Conservation (phyloP, 306 rosid species). For the Fagus crenata region DNA sequence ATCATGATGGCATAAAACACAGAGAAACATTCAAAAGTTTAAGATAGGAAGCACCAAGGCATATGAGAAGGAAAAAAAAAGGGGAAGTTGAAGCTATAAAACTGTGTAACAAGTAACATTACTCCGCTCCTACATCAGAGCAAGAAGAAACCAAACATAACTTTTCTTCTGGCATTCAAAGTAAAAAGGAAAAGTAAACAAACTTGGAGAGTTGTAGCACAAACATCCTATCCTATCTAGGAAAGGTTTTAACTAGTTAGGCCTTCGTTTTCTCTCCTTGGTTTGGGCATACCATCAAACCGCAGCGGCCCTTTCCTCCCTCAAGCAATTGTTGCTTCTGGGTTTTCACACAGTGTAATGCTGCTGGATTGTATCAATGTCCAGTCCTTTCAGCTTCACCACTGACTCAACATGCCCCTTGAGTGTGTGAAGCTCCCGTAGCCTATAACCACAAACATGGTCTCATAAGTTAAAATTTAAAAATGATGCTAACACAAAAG, state of each 20-base stretch:
- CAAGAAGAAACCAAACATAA: constrained; percentile 41
- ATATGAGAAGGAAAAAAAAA: constrained; percentile 9
- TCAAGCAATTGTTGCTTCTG: constrained; percentile 7
- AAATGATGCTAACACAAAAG: background rate
- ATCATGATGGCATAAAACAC: constrained; percentile 26
- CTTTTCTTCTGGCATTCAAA: constrained; percentile 36
- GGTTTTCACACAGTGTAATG: constrained; percentile 82
- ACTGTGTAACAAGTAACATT: constrained; percentile 23
- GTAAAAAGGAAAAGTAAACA: constrained; percentile 30
- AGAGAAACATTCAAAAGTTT: background rate
- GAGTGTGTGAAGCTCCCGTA: constrained; percentile 91
- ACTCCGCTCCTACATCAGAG: constrained; percentile 32
- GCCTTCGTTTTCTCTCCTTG: constrained; percentile 32
- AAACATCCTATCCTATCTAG: constrained; percentile 38
- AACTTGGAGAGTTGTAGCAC: constrained; percentile 42
- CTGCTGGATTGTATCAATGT: constrained; percentile 92
- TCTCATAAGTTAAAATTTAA: background rate
- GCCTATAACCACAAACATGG: constrained; percentile 44
- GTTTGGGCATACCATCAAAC: constrained; percentile 27
- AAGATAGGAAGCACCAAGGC: constrained; percentile 25
- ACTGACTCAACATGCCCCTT: constrained; percentile 99
- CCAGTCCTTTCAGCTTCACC: constrained; percentile 93
- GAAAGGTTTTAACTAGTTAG: constrained; percentile 30
- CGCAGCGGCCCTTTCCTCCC: constrained; percentile 27
- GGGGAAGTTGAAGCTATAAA: constrained; percentile 26